A percentile compares a stretch with the other conserved stretches of the same genome.
Evolutionary conservation across 2,329 filamentous ascomycete species (phyloP).

Genomic region (Thielaviopsis musarum): DNA sequence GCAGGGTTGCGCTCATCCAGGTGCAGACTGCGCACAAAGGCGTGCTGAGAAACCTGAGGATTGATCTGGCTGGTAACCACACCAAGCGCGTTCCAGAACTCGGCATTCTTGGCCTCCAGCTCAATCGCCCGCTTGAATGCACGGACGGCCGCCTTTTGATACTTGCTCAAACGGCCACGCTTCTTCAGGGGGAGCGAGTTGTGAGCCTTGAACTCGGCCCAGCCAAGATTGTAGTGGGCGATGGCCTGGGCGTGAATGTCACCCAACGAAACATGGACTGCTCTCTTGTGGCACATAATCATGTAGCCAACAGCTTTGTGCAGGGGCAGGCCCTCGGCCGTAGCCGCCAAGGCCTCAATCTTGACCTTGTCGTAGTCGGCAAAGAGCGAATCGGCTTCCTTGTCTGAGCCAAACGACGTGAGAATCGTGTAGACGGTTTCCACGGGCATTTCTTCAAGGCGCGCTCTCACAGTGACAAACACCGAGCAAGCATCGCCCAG

Average conservation of each 20-base stretch:
- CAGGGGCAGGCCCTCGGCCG: conserved; percentile 27
- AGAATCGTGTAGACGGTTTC: conserved; percentile 42
- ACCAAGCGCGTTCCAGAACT: conserved; percentile 94
- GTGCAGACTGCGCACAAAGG: conserved; percentile 82
- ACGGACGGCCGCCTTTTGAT: conserved; percentile 64
- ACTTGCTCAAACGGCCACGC: conserved; percentile 43
- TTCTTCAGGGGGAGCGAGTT: conserved; percentile 38
- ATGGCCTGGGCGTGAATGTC: conserved; percentile 82
- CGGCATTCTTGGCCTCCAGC: conserved; percentile 78
- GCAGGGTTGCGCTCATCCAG: conserved; percentile 75
- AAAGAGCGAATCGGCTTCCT: conserved; percentile 29
- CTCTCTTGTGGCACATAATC: conserved; percentile 76
- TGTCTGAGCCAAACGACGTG: conserved; percentile 29
- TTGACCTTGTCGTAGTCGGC: conserved; percentile 49
- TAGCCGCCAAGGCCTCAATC: conserved; percentile 24
- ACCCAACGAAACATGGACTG: conserved; percentile 52
- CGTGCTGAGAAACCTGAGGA: conserved; percentile 77
- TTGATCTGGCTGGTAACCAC: conserved; percentile 79
- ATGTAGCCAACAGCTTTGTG: conserved; percentile 49
- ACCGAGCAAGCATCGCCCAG: conserved; percentile 76
- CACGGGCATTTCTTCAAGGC: conserved; percentile 47
- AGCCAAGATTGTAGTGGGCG: conserved; percentile 94
- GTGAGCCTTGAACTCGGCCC: conserved; percentile 77
- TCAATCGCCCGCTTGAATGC: conserved; percentile 96
- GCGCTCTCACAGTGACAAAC: conserved; percentile 56